A percentile compares a stretch with the other conserved stretches of the same genome.
Evolutionary conservation across 2,329 filamentous ascomycete species (phyloP).

Genomic region (Penicillium sp.): DNA sequence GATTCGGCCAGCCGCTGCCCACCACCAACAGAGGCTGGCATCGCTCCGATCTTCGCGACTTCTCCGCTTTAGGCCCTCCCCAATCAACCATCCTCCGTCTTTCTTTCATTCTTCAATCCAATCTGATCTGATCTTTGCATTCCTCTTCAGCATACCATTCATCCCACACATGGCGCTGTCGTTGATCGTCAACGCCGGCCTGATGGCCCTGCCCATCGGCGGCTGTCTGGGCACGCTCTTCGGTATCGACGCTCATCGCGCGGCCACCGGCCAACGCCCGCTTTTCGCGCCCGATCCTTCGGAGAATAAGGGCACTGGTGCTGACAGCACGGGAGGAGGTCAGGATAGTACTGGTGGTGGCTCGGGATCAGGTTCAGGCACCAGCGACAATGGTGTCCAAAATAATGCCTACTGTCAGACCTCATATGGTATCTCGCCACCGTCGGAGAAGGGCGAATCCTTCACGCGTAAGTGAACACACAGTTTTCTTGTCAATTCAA

Average conservation of each 20-base stretch:
- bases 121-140: not conserved
- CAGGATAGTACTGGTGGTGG: slow-evolving; percentile 19
- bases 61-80: not conserved
- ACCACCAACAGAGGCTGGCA: too few species aligned
- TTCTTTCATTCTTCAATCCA: too few species aligned
- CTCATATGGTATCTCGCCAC: slow-evolving; percentile 52
- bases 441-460: slow-evolving; percentile 46
- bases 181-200: slow-evolving; percentile 56
- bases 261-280: slow-evolving; percentile 49
- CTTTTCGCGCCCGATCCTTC: slow-evolving; percentile 45
- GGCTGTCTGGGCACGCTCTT: slow-evolving; percentile 56
- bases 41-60: not conserved
- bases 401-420: slow-evolving; percentile 47
- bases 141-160: not conserved
- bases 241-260: slow-evolving; percentile 53
- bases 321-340: not conserved
- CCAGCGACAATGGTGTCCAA: slow-evolving; percentile 41
- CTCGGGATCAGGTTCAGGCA: slow-evolving; percentile 4
- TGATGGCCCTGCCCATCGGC: slow-evolving; percentile 56
- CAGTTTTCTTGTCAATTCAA: not conserved
- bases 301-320: slow-evolving; percentile 4
- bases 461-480: slow-evolving; percentile 52
- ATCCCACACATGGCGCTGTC: slow-evolving; percentile 34
- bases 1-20: too few species aligned
- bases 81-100: not conserved